These are phyloP conservation scores for Lichtheimia ornata DNA, from an alignment of 371 early-diverging fungal species.

Conservation along the genomic window DNA sequence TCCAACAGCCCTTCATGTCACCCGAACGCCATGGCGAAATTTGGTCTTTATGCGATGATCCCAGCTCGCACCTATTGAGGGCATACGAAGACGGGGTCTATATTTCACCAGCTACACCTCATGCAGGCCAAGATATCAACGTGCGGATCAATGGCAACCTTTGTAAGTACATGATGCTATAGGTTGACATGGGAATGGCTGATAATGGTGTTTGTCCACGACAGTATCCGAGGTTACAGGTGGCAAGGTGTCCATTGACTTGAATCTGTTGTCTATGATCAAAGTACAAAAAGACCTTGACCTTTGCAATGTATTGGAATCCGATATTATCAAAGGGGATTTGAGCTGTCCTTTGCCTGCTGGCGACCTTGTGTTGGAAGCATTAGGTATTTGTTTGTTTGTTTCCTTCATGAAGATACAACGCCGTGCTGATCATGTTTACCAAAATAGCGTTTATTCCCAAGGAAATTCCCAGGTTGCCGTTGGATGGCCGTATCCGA, in stretches of 20 bases:
- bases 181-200: too few relatives aligned
- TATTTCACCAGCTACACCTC: slow-evolving; percentile 39
- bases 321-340: slow-evolving; percentile 41
- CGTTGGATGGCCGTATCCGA: slow-evolving; percentile 38
- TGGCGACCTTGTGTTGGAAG: slow-evolving; percentile 41
- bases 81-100: slow-evolving; percentile 43
- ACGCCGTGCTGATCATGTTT: neutral
- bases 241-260: slow-evolving; percentile 42
- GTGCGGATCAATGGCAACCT: slow-evolving; percentile 45
- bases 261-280: slow-evolving; percentile 45
- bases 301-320: slow-evolving; percentile 34
- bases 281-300: slow-evolving; percentile 48
- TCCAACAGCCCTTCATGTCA: slow-evolving; percentile 25
- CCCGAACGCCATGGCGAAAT: slow-evolving; percentile 44
- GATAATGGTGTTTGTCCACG: neutral
- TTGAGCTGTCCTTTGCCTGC: slow-evolving; percentile 32
- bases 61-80: slow-evolving; percentile 31
- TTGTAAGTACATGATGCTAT: slow-evolving; percentile 27
- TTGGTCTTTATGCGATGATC: slow-evolving; percentile 45
- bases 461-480: slow-evolving; percentile 44
- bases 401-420: neutral
- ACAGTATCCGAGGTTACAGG: slow-evolving; percentile 35
- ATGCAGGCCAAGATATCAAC: slow-evolving; percentile 39
- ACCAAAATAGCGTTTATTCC: slow-evolving; percentile 40
- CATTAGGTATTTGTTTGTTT: slow-evolving; percentile 26